Conservation (phyloP, 163 green algal species). For the Volvox carteri region DNA sequence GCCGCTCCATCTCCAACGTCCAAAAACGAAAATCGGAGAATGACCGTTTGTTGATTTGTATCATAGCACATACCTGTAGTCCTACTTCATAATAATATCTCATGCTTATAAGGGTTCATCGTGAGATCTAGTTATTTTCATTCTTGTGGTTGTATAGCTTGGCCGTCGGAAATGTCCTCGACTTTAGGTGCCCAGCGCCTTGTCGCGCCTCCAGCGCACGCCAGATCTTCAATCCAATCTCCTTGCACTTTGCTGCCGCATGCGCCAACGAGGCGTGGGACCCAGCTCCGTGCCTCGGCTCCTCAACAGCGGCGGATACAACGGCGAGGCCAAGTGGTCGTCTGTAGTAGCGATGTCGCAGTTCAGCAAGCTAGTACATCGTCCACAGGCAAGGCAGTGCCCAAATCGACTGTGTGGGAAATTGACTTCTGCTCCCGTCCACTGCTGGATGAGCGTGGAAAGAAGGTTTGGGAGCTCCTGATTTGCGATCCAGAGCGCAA, state of each 20-base stretch:
- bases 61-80: too few relatives aligned
- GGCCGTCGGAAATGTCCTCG: slow-evolving; percentile 14
- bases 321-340: slow-evolving; percentile 5
- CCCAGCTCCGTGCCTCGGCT: not conserved
- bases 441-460: slow-evolving; percentile 95
- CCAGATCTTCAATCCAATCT: not conserved
- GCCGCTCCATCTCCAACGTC: too few relatives aligned
- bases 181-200: slow-evolving; percentile 16
- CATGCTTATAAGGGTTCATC: too few relatives aligned
- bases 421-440: slow-evolving; percentile 98
- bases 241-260: not conserved
- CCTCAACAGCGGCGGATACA: slow-evolving; percentile 10
- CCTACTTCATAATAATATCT: too few relatives aligned
- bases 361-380: slow-evolving; percentile 45
- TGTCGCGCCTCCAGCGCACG: not conserved
- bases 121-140: not conserved
- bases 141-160: slow-evolving; percentile 28
- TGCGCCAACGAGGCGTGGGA: not conserved
- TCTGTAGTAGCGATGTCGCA: not conserved
- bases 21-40: too few relatives aligned
- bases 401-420: slow-evolving; percentile 84
- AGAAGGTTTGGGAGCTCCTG: slow-evolving; percentile 98
- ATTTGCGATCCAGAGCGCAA: slow-evolving; percentile 88
- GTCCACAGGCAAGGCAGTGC: slow-evolving; percentile 46
- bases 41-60: too few relatives aligned